These are phyloP conservation scores for Achlya hypogyna DNA, from an alignment of 352 stramenopile species.

Conservation along the genomic window DNA sequence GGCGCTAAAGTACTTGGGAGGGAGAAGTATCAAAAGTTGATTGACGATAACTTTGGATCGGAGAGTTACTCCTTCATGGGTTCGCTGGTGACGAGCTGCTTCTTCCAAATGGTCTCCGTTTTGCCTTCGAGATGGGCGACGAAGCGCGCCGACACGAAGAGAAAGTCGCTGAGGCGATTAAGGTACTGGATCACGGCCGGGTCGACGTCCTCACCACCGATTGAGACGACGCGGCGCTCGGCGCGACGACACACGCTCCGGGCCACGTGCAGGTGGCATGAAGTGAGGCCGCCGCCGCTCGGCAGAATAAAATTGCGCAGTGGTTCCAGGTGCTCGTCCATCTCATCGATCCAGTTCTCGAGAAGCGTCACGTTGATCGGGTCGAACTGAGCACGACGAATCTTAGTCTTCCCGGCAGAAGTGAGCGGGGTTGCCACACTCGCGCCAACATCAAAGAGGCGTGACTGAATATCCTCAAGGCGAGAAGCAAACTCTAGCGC, in stretches of 20 bases:
- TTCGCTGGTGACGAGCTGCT: conserved; percentile 26
- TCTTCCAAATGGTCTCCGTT: conserved; percentile 71
- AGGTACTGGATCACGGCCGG: conserved; percentile 80
- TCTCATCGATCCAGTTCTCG: conserved; percentile 82
- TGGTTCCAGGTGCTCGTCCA: conserved; percentile 71
- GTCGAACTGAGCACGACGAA: conserved; percentile 46
- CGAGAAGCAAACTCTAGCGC: conserved; percentile 22
- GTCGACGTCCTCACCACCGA: conserved; percentile 49
- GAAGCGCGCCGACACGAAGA: conserved; percentile 75
- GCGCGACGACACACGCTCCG: conserved; percentile 77
- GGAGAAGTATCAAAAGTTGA: too few relatives aligned
- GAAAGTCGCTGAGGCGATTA: conserved; percentile 81
- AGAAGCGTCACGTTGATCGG: conserved; percentile 54
- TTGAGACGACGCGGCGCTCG: conserved; percentile 73
- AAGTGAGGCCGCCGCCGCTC: conserved; percentile 56
- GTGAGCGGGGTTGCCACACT: conserved; percentile 78
- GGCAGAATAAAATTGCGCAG: conserved; percentile 86
- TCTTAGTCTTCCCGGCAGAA: conserved; percentile 48
- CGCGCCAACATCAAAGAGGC: conserved; percentile 86
- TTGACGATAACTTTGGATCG: background rate
- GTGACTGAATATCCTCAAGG: conserved; percentile 82
- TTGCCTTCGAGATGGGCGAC: conserved; percentile 51
- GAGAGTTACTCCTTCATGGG: background rate
- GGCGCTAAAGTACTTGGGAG: too few relatives aligned
- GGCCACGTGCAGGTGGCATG: conserved; percentile 81